These are phyloP conservation scores for Phytophthora macrochlamydospora DNA, from an alignment of 352 stramenopile species.

Conservation along the genomic window DNA sequence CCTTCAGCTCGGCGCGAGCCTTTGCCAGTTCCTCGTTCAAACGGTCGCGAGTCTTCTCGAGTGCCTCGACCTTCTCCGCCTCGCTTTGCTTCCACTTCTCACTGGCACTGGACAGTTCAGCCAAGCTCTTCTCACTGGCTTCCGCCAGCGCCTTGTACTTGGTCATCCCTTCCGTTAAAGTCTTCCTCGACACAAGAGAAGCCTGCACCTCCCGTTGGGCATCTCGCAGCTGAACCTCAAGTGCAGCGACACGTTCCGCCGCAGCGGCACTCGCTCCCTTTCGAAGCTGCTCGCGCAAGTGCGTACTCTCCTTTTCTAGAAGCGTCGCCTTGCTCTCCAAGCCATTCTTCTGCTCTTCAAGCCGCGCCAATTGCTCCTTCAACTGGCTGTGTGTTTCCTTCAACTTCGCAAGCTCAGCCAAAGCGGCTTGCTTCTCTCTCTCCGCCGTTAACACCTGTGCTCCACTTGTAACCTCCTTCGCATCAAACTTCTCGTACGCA, in stretches of 20 bases:
- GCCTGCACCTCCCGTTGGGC: slow-evolving; percentile 64
- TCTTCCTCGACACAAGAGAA: slow-evolving; percentile 62
- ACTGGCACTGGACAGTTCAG: slow-evolving; percentile 63
- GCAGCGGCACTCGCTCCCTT: slow-evolving; percentile 68
- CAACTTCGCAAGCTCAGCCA: slow-evolving; percentile 42
- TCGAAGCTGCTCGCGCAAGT: slow-evolving; percentile 59
- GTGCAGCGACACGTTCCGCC: slow-evolving; percentile 57
- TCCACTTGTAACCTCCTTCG: slow-evolving; percentile 52
- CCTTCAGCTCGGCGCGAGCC: slow-evolving; percentile 54
- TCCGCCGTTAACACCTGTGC: slow-evolving; percentile 52
- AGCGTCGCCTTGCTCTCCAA: slow-evolving; percentile 47
- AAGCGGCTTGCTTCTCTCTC: slow-evolving; percentile 63
- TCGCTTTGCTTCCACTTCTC: slow-evolving; percentile 66
- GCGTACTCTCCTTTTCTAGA: slow-evolving; percentile 64
- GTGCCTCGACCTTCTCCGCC: slow-evolving; percentile 49
- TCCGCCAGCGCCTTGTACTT: slow-evolving; percentile 83
- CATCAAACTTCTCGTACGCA: slow-evolving; percentile 65
- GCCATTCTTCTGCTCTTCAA: slow-evolving; percentile 59
- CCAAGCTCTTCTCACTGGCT: slow-evolving; percentile 73
- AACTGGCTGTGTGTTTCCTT: slow-evolving; percentile 39
- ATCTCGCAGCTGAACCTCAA: slow-evolving; percentile 69
- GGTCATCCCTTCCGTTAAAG: slow-evolving; percentile 58
- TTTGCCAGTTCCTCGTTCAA: slow-evolving; percentile 54
- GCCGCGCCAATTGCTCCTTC: slow-evolving; percentile 51
- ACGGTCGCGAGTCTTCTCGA: slow-evolving; percentile 44